Conservation (phyloP, 129 eudicot genomes). For the Daucus carota region DH1_v3.0 NC_030385.2:39174501-39175000, state of each 20-base stretch:
- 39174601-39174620: not conserved
- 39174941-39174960: slow-evolving; percentile 37
- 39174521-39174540: not conserved
- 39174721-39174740: not conserved
- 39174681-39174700: not conserved
- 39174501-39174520: not conserved
- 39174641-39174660: not conserved
- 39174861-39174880: slow-evolving; percentile 32
- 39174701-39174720: no score
- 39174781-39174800: slow-evolving; percentile 10
- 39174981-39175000: slow-evolving; percentile 27
- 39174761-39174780: not conserved
- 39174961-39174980: slow-evolving; percentile 27
- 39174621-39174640: slow-evolving; percentile 6
- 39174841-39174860: slow-evolving; percentile 34
- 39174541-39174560: not conserved
- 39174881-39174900: slow-evolving; percentile 43
- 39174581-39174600: not conserved
- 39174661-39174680: not conserved
- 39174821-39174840: slow-evolving; percentile 24
- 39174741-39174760: not conserved
- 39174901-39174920: slow-evolving; percentile 30
- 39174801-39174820: slow-evolving; percentile 32
- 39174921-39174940: slow-evolving; percentile 34
- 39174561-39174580: not conserved